Evolutionary conservation across 2,329 filamentous ascomycete species (phyloP).

Genomic region (Scleromitrula shiraiana): DNA sequence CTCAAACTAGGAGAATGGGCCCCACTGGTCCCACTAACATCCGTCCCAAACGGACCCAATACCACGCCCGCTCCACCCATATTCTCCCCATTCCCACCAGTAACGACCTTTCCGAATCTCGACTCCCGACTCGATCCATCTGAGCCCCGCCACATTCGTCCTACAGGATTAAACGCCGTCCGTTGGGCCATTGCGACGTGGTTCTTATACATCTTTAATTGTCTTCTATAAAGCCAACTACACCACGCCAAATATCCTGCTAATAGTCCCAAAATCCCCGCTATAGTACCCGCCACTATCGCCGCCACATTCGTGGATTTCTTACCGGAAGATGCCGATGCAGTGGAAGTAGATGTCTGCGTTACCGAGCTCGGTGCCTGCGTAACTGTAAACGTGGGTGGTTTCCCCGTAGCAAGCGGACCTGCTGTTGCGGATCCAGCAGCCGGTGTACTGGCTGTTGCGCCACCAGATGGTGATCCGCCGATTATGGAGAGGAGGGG

Average conservation of each 20-base stretch:
- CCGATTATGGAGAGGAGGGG: conserved; percentile 55
- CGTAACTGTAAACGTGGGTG: conserved; percentile 62
- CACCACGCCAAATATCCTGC: conserved; percentile 63
- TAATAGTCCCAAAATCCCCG: conserved; percentile 54
- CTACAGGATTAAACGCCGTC: conserved; percentile 34
- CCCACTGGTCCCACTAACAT: conserved; percentile 8
- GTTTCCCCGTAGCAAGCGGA: conserved; percentile 61
- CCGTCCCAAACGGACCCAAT: conserved; percentile 24
- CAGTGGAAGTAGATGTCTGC: conserved; percentile 32
- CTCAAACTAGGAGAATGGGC: conserved; percentile 2
- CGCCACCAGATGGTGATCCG: conserved; percentile 51
- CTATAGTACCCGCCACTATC: conserved; percentile 47
- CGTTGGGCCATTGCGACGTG: conserved; percentile 60
- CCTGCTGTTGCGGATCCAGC: conserved; percentile 55
- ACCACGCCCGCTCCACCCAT: conserved; percentile 2
- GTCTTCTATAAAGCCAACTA: conserved; percentile 64
- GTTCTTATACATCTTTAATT: conserved; percentile 60
- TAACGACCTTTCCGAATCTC: too few species aligned
- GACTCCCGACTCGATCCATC: conserved; percentile 1
- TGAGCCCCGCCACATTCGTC: neutral
- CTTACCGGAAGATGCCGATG: conserved; percentile 21
- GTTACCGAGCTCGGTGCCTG: conserved; percentile 46
- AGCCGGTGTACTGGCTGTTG: conserved; percentile 58
- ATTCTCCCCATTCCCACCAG: neutral
- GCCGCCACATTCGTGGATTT: conserved; percentile 32